Evolutionary conservation across 345 rosid species (phyloP).

Genomic region (Linum lewisii): DNA sequence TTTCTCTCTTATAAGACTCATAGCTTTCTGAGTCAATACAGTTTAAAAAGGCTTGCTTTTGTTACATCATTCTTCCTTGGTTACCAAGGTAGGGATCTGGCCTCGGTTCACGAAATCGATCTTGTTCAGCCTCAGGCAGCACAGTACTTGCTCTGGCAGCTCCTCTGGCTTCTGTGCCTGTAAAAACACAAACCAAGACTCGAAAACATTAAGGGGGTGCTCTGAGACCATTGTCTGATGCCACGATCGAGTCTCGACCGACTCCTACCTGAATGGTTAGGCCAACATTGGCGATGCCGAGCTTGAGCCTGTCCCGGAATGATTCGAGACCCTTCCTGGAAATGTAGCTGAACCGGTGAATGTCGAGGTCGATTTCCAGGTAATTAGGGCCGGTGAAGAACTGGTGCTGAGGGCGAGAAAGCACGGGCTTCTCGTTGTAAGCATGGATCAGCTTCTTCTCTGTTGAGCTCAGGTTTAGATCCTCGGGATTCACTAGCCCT

Average conservation of each 20-base stretch:
- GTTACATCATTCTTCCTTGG: no score
- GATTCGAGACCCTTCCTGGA: slow-evolving; percentile 88
- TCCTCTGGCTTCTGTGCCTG: slow-evolving; percentile 85
- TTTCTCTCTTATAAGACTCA: no score
- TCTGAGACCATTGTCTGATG: neutral
- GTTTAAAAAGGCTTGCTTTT: no score
- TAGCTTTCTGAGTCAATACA: no score
- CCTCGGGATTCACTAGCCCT: slow-evolving; percentile 64
- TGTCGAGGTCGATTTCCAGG: slow-evolving; percentile 74
- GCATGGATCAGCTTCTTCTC: slow-evolving; percentile 68
- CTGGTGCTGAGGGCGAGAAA: slow-evolving; percentile 76
- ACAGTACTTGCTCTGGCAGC: slow-evolving; percentile 72
- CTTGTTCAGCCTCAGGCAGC: slow-evolving; percentile 62
- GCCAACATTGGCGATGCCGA: slow-evolving; percentile 58
- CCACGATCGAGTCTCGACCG: neutral
- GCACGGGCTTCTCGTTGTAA: slow-evolving; percentile 68
- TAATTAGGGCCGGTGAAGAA: slow-evolving; percentile 69
- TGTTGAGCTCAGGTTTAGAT: slow-evolving; percentile 50
- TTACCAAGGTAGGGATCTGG: no score
- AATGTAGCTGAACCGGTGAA: slow-evolving; percentile 81
- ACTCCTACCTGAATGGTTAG: slow-evolving; percentile 73
- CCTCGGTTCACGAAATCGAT: slow-evolving; percentile 22
- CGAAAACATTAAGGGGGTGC: no score
- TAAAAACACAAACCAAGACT: neutral
- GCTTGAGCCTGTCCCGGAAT: slow-evolving; percentile 51